Evolutionary conservation across 306 rosid species (phyloP), one percentile per base, ranked within the genome.

Genomic region (Gastrolobium bilobum): DNA sequence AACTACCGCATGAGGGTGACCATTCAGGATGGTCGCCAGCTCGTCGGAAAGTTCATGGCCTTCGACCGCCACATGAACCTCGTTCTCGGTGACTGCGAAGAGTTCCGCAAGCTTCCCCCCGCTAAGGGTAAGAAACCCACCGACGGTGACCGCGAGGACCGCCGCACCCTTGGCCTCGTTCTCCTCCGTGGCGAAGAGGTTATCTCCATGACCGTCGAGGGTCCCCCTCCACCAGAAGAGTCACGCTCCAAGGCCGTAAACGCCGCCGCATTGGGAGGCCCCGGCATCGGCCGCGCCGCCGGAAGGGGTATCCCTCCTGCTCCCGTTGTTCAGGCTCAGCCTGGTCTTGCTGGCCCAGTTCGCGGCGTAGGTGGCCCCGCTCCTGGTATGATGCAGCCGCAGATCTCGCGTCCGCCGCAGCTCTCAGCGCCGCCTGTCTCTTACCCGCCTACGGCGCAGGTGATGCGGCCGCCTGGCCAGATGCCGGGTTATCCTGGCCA

Each of bases 61-160:
- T 94, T 92, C 88, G 99, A 94, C 70, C 99, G 99, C 80, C 99
- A 94, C 87, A 94, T 94, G 99, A 94, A 96, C 75, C 98, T 93
- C 51, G 98, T 96, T 26, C 85, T 96, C 80, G 99, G 98, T 11
- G 99, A 96, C 78, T 96, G 99, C 68, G 99, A 96, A 52, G 99
- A 96, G 89, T 96, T 96, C 68, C 97, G 99, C 13, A 96, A 96
- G 85, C 93, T 96, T 33, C 98, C 99, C 0, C 99, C 99, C 0
- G 88, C 87, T 0, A 96, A 96, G 51, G 99, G 99, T 1, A 91
- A 93, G 77, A 94, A 92, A 74, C 46, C 73, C 4, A 34, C 85
- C 9, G 96, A 89, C n/a, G 97, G 81, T 1, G 97, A 93, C 6
- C 97, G 99, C 1, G 98, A 91, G 53, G 99, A 95, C 51, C 99